Evolutionary conservation across 2,329 filamentous ascomycete genomes (phyloP).

Genomic region (Diaporthe humulicola): DNA sequence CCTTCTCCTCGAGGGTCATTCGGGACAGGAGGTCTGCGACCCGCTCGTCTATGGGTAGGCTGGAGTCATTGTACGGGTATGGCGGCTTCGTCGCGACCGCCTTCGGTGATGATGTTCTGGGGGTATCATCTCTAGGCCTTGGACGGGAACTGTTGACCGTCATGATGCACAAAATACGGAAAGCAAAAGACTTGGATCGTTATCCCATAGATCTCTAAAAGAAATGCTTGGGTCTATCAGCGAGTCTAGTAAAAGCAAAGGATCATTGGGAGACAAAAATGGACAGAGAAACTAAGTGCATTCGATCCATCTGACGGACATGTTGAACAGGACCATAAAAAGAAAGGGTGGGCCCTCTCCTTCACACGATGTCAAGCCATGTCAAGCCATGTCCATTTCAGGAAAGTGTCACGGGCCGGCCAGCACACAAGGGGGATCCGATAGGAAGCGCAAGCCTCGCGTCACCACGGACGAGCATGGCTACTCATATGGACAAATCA

Average conservation of each 20-base stretch:
- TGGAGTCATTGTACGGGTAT: slow-evolving; percentile 28
- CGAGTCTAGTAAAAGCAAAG: neutral
- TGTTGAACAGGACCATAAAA: neutral
- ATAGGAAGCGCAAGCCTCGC: neutral
- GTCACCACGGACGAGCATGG: neutral
- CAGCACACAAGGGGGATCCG: neutral
- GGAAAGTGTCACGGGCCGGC: slow-evolving; percentile 16
- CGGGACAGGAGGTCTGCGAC: slow-evolving; percentile 36
- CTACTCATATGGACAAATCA: neutral
- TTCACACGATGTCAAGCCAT: slow-evolving; percentile 3
- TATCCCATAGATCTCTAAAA: neutral
- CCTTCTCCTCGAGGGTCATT: slow-evolving; percentile 37
- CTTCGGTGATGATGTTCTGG: neutral
- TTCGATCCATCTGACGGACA: neutral
- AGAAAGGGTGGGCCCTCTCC: neutral
- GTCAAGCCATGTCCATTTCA: neutral
- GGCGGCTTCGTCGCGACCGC: neutral
- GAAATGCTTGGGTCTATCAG: neutral
- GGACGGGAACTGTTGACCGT: neutral
- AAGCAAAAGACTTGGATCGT: neutral
- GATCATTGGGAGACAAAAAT: neutral
- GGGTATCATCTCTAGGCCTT: neutral
- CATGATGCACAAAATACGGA: neutral
- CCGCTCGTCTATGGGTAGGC: slow-evolving; percentile 20
- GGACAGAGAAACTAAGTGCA: neutral